A percentile compares a stretch with the other conserved stretches of the same genome.
Conservation (phyloP, 306 rosid genomes). For the Corylus heterophylla region DNA sequence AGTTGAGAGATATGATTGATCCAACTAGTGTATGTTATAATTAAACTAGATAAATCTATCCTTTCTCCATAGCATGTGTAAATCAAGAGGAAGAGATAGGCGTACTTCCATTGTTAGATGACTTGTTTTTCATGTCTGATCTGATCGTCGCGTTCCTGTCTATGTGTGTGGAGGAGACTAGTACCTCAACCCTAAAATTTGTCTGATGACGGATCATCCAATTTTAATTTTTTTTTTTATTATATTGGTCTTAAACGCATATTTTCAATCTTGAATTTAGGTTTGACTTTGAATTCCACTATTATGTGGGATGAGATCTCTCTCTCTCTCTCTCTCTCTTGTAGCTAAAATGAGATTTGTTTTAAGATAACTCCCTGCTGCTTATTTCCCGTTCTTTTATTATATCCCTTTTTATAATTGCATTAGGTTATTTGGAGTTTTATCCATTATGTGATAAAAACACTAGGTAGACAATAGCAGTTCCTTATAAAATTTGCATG, state of each 20-base stretch:
- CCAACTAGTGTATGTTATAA: not conserved
- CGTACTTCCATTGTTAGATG: no score
- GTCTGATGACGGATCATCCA: not conserved
- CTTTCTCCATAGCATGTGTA: no score
- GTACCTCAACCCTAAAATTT: no score
- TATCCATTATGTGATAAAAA: slow-evolving; percentile 5
- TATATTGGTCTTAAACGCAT: not conserved
- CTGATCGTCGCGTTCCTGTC: no score
- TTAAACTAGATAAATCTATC: no score
- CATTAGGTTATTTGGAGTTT: not conserved
- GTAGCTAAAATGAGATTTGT: not conserved
- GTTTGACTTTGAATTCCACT: not conserved
- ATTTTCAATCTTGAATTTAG: not conserved
- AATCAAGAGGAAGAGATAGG: no score
- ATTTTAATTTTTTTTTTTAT: no score
- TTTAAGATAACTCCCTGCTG: not conserved
- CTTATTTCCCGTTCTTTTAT: not conserved
- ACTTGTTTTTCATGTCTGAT: no score
- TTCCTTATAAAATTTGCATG: slow-evolving; percentile 4
- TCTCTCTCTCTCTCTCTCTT: not conserved
- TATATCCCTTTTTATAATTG: not conserved
- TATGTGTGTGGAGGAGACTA: no score
- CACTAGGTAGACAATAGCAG: not conserved
- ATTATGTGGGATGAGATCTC: not conserved
- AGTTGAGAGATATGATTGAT: not conserved